These are phyloP conservation scores for Neospermospora avenae DNA, from an alignment of 2,329 filamentous ascomycete genomes.

Conservation along the genomic window DNA sequence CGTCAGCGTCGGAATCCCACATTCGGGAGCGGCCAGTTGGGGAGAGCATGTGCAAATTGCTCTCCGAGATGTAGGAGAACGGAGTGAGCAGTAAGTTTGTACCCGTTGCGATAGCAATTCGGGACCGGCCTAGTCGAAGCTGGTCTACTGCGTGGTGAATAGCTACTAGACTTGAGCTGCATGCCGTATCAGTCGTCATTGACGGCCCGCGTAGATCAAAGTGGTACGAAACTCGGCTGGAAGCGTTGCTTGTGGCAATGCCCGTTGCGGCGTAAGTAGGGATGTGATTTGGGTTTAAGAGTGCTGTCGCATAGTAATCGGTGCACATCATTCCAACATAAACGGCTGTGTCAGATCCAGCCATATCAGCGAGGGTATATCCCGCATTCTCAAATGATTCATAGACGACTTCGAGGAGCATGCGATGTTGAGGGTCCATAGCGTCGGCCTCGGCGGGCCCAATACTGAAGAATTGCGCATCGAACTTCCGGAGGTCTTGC, in stretches of 20 bases:
- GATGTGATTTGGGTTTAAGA: not conserved
- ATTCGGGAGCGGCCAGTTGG: slow-evolving; percentile 34
- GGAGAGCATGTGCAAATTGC: slow-evolving; percentile 14
- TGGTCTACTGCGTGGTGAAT: slow-evolving; percentile 51
- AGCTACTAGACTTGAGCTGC: slow-evolving; percentile 52
- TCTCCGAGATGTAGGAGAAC: slow-evolving; percentile 1
- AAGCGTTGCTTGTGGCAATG: slow-evolving; percentile 39
- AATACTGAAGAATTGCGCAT: slow-evolving; percentile 21
- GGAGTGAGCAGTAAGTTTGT: slow-evolving; percentile 32
- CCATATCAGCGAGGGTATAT: not conserved
- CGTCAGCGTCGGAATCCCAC: slow-evolving; percentile 57
- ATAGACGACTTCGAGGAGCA: slow-evolving; percentile 43
- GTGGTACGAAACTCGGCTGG: slow-evolving; percentile 52
- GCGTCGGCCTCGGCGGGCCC: slow-evolving; percentile 33
- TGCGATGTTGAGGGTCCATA: slow-evolving; percentile 29
- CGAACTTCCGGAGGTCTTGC: slow-evolving; percentile 17
- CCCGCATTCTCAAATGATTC: slow-evolving; percentile 31
- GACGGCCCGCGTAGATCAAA: slow-evolving; percentile 49
- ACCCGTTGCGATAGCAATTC: slow-evolving; percentile 40
- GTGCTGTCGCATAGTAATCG: not conserved
- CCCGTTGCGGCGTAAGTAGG: slow-evolving; percentile 26
- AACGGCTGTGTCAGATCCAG: slow-evolving; percentile 38
- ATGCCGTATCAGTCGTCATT: slow-evolving; percentile 56
- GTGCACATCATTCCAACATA: slow-evolving; percentile 46
- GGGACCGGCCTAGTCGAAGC: slow-evolving; percentile 43